A percentile compares a stretch with the other conserved stretches of the same genome.
Conservation (phyloP, 257 asterid genomes). For the Nicotiana sylvestris region DNA sequence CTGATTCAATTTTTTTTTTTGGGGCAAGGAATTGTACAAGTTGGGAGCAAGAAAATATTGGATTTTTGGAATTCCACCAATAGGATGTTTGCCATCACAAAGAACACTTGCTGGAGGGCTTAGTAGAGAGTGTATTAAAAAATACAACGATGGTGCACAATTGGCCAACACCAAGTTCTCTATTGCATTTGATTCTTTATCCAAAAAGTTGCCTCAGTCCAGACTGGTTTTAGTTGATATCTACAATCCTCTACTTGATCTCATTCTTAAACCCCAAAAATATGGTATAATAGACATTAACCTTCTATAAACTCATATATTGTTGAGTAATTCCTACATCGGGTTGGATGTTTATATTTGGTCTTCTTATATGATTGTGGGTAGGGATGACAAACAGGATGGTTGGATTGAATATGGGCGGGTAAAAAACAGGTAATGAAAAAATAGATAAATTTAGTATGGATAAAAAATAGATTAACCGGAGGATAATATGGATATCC, state of each 20-base stretch:
- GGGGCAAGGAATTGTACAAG: conserved; percentile 21
- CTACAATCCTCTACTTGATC: conserved; percentile 28
- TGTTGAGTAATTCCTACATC: too few relatives aligned
- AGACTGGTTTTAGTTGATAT: conserved; percentile 21
- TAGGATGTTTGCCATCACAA: conserved; percentile 47
- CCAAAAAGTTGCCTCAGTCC: conserved; percentile 14
- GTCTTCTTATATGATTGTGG: too few relatives aligned
- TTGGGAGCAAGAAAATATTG: conserved; percentile 38
- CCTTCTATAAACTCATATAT: too few relatives aligned
- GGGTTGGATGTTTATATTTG: too few relatives aligned
- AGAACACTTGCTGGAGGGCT: conserved; percentile 43
- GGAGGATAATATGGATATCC: too few relatives aligned
- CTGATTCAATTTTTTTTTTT: neutral
- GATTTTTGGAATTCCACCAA: conserved; percentile 34
- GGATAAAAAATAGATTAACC: too few relatives aligned
- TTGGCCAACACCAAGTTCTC: conserved; percentile 35
- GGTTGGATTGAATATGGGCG: too few relatives aligned
- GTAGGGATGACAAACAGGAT: too few relatives aligned
- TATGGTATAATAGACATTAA: conserved; percentile 18
- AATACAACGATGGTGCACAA: conserved; percentile 32
- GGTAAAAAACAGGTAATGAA: too few relatives aligned
- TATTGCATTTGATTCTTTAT: conserved; percentile 13
- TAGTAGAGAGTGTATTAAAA: conserved; percentile 21
- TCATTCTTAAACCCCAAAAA: conserved; percentile 26
- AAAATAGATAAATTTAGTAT: too few relatives aligned